These are phyloP conservation scores for Leersia perrieri DNA, from an alignment of 176 grass and related monocot genomes.

Conservation along the genomic window DNA sequence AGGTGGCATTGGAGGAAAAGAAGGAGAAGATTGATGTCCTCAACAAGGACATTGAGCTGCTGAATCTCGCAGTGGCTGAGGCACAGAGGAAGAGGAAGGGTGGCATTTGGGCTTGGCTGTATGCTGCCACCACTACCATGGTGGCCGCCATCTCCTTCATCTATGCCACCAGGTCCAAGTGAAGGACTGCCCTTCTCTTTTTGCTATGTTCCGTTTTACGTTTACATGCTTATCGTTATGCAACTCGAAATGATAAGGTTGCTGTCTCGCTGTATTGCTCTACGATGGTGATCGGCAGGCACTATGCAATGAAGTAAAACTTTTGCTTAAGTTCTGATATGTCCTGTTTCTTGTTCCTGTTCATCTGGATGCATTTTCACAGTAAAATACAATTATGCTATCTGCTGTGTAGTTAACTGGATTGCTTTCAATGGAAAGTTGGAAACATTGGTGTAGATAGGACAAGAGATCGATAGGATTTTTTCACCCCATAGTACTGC, in stretches of 20 bases:
- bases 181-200: slow-evolving; percentile 24
- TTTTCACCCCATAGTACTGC: too few relatives aligned
- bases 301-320: slow-evolving; percentile 36
- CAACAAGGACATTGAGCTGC: slow-evolving; percentile 21
- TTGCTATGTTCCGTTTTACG: background rate
- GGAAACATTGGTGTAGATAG: background rate
- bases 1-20: slow-evolving; percentile 26
- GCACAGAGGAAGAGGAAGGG: slow-evolving; percentile 40
- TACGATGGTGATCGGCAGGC: slow-evolving; percentile 22
- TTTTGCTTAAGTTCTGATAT: slow-evolving; percentile 1
- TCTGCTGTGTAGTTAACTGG: background rate
- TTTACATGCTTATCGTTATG: background rate
- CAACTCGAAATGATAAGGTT: slow-evolving; percentile 28
- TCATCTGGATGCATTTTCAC: background rate
- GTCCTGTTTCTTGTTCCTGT: background rate
- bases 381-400: background rate
- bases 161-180: slow-evolving; percentile 44
- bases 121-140: slow-evolving; percentile 47
- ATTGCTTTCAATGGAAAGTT: background rate
- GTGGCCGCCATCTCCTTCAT: slow-evolving; percentile 61
- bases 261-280: slow-evolving; percentile 22
- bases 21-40: slow-evolving; percentile 38
- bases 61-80: slow-evolving; percentile 51
- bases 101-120: slow-evolving; percentile 60
- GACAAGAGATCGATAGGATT: too few relatives aligned